Conservation (phyloP, 805 yeast genomes). For the Yamadazyma sp. region DNA sequence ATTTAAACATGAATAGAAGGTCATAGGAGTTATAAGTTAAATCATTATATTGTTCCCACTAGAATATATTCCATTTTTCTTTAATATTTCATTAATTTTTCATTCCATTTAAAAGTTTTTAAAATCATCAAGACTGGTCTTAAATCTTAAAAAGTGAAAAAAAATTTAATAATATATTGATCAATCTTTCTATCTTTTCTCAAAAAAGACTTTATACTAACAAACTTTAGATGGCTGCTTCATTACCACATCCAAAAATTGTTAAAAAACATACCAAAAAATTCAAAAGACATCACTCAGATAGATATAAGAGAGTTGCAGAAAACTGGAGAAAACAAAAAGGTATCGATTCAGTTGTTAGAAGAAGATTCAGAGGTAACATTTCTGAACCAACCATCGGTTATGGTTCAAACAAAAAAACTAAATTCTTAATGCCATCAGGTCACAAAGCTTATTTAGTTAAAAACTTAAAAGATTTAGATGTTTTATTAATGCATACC, state of each 20-base stretch:
- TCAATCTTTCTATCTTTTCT: background rate
- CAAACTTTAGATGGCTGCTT: constrained; percentile 74
- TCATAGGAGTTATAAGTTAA: too few species aligned
- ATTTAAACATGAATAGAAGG: too few species aligned
- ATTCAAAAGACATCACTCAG: constrained; percentile 99
- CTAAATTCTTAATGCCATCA: constrained; percentile 91
- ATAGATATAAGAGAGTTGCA: constrained; percentile 97
- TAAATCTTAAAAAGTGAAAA: too few species aligned
- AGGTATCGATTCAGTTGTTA: constrained; percentile 99
- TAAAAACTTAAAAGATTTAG: constrained; percentile 89
- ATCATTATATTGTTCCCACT: too few species aligned
- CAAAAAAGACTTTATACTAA: constrained; percentile 7
- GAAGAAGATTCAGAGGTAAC: constrained; percentile 99
- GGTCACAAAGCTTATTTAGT: constrained; percentile 98
- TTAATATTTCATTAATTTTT: too few species aligned
- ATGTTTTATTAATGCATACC: constrained; percentile 93
- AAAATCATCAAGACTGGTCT: too few species aligned
- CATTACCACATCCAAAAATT: constrained; percentile 98
- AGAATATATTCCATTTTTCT: too few species aligned
- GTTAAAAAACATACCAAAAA: constrained; percentile 98
- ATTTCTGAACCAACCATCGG: constrained; percentile 99
- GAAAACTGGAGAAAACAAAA: constrained; percentile 99
- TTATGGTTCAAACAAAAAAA: constrained; percentile 99
- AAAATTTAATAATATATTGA: too few species aligned
- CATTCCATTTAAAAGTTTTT: too few species aligned